Evolutionary conservation across 805 yeast species (phyloP), one percentile per base, ranked within the genome.

Genomic region (Yarrowia sp.): DNA sequence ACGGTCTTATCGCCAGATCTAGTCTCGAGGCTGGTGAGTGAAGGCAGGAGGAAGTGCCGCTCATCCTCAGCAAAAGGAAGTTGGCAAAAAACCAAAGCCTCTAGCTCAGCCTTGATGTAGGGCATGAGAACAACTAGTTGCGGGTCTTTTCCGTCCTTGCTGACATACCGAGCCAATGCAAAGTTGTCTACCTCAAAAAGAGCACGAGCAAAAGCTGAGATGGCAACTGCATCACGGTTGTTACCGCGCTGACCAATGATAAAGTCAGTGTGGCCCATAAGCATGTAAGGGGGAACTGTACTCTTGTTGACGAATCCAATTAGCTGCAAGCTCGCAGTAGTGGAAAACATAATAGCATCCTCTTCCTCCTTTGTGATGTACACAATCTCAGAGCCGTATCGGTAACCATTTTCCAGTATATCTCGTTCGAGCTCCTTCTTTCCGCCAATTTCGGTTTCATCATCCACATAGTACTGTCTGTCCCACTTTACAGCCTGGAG

Each of bases 51-150:
- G 62, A 67, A 70, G 32, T 59, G 63, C 17, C 75, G 70, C 67
- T 85, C 88, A 72, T 92, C 97, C 68, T 90, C 96, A 46, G 82
- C 81, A 73, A 83, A 89, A 1, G 97, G 95, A 12, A 91, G 71
- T 51, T 86, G 77, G 12, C 80, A 80, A 67, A 86, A 71, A 0
- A 82, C 75, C 63, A 90, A 79, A 1, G 65, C 69, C 4, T 67
- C 70, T 12, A 51, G 65, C 36, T 65, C 71, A 36, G 66, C 66
- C 17, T 79, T 70, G 26, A 76, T 70, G 0, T 71, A 71, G 0
- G 95, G 96, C 14, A 80, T 75, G 67, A 88, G 74, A 2, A 81
- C 85, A 64, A 85, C 86, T 79, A 78, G 78, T 62, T 75, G 67
- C 12, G 62, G 62, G 22, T 62, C 68, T 12, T 36, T 19, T 7